phyloP scores from a whole-genome alignment of 768 basidiomycete genomes.

The Rhizopogon salebrosus region DNA sequence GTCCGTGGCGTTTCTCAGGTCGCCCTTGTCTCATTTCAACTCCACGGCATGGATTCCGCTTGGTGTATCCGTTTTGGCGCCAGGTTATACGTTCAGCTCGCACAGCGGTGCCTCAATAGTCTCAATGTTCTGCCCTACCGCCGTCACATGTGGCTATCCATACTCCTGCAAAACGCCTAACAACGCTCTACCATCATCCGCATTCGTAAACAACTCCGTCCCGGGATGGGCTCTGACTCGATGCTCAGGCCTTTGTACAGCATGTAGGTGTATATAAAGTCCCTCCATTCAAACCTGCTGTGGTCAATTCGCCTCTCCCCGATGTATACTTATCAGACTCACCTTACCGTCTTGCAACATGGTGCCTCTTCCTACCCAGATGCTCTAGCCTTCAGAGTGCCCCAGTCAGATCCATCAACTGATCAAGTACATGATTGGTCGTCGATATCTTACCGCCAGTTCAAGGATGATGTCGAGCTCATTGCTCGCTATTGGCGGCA shows the following conservation, averaged over 20 bases:
- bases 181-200: conserved; percentile 21
- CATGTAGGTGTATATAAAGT: conserved; percentile 26
- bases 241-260: conserved; percentile 15
- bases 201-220: conserved; percentile 27
- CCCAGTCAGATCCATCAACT: conserved; percentile 39
- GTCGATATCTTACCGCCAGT: conserved; percentile 58
- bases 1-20: conserved; percentile 13
- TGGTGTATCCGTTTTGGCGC: conserved; percentile 19
- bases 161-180: conserved; percentile 18
- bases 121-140: conserved; percentile 27
- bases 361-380: conserved; percentile 46
- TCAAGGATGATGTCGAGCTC: conserved; percentile 58
- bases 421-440: conserved; percentile 48
- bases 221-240: conserved; percentile 19
- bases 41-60: conserved; percentile 11
- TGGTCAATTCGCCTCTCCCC: conserved; percentile 6
- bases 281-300: conserved; percentile 1
- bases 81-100: conserved; percentile 14
- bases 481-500: conserved; percentile 62
- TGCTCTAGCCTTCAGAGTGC: conserved; percentile 56
- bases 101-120: conserved; percentile 30
- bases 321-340: conserved; percentile 33
- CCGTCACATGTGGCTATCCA: conserved; percentile 29
- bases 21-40: conserved; percentile 16
- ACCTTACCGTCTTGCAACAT: conserved; percentile 59